Evolutionary conservation across 2,329 filamentous ascomycete genomes (phyloP).

Genomic region (Tolypocladium pustulatum): DNA sequence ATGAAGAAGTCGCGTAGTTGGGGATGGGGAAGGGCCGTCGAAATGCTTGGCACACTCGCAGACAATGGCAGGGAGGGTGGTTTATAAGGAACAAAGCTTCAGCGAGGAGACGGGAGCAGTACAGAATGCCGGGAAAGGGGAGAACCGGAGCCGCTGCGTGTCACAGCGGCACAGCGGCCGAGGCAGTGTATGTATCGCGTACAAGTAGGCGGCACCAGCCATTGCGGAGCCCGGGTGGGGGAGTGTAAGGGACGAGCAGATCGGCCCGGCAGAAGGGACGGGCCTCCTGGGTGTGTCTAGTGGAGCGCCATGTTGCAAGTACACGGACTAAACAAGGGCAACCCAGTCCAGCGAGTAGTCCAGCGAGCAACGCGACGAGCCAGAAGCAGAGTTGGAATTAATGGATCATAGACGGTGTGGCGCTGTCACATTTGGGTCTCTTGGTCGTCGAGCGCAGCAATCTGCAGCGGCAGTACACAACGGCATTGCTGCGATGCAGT

Average conservation of each 20-base stretch:
- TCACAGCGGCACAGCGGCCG: background rate
- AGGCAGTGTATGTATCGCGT: background rate
- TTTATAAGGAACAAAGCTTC: background rate
- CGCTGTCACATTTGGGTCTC: background rate
- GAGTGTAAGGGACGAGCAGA: background rate
- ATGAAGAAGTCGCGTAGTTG: background rate
- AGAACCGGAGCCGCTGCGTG: background rate
- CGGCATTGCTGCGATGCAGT: background rate
- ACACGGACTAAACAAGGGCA: background rate
- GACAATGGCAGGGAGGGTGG: background rate
- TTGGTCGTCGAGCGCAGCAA: background rate
- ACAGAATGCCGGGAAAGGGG: background rate
- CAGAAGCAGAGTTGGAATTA: background rate
- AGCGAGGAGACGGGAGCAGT: background rate
- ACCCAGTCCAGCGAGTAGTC: too few species aligned
- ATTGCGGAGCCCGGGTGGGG: constrained; percentile 1
- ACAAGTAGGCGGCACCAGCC: background rate
- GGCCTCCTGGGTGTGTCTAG: background rate
- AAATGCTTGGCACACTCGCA: background rate
- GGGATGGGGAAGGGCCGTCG: background rate
- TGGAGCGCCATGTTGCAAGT: background rate
- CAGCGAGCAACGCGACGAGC: background rate
- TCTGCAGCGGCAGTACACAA: background rate
- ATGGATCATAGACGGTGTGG: background rate
- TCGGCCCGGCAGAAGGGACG: background rate